Conservation (phyloP, 2,329 filamentous ascomycete species). For the Tolypocladium endophyticum region DNA sequence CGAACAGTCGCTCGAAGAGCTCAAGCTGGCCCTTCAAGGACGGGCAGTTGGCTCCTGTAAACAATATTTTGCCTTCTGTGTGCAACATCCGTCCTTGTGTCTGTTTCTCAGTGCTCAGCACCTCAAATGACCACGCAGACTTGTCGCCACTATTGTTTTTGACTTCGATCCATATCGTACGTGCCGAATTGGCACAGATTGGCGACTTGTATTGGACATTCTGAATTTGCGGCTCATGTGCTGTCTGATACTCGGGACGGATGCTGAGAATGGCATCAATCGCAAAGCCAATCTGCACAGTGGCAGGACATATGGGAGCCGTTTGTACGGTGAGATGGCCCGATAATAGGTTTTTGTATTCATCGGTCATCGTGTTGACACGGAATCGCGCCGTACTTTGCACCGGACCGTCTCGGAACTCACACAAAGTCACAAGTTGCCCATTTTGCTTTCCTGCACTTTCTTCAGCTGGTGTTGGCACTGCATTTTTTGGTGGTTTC, state of each 20-base stretch:
- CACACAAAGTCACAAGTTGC: background rate
- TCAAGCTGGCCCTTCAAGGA: background rate
- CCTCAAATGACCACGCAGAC: background rate
- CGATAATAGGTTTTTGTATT: constrained; percentile 21
- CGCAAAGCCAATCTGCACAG: constrained; percentile 19
- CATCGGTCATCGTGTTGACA: constrained; percentile 24
- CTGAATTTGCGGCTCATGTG: constrained; percentile 15
- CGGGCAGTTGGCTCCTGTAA: background rate
- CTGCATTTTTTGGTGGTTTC: constrained; percentile 6
- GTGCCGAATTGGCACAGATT: background rate
- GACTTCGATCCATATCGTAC: constrained; percentile 18
- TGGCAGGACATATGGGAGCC: constrained; percentile 27
- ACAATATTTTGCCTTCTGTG: background rate
- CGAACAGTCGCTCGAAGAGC: constrained; percentile 13
- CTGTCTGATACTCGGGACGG: constrained; percentile 9
- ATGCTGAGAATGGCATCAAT: constrained; percentile 20
- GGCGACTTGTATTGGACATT: constrained; percentile 17
- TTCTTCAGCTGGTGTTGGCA: too few species aligned
- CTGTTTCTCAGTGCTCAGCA: background rate
- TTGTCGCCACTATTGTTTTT: background rate
- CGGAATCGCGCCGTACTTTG: constrained; percentile 21
- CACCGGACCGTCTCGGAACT: background rate
- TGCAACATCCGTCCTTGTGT: background rate
- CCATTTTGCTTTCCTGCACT: background rate
- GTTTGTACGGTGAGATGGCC: constrained; percentile 28